phyloP scores from a whole-genome alignment of 2,329 filamentous ascomycete genomes.

The Xylaria sp. region DNA sequence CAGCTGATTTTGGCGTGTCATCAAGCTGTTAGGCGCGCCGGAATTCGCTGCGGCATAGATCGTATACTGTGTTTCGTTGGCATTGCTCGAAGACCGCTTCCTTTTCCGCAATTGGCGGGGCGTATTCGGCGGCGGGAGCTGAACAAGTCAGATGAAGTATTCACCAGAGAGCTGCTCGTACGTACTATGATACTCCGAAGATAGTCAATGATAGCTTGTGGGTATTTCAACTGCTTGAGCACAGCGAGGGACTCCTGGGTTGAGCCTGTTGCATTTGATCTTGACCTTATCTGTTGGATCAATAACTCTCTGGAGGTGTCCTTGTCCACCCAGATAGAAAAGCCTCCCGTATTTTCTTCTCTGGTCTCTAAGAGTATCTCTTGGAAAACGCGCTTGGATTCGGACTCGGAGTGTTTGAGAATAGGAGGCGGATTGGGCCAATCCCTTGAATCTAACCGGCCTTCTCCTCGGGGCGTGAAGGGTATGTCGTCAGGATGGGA shows the following conservation, averaged over 20 bases:
- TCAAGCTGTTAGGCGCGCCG: neutral
- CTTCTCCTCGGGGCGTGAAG: neutral
- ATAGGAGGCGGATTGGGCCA: neutral
- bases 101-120: neutral
- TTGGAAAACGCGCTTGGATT: neutral
- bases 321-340: neutral
- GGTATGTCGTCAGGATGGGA: neutral
- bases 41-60: neutral
- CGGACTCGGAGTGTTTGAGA: neutral
- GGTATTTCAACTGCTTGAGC: neutral
- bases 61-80: neutral
- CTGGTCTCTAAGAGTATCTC: neutral
- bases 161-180: neutral
- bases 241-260: neutral
- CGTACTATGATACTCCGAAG: neutral
- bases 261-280: neutral
- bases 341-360: neutral
- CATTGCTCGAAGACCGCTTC: neutral
- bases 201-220: neutral
- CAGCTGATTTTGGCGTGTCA: neutral
- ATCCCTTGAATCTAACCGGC: neutral
- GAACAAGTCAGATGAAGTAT: neutral
- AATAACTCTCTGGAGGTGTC: neutral
- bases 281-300: neutral
- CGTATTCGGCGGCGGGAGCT: neutral